Conservation (phyloP, 2,329 filamentous ascomycete species). For the Hymenoscyphus salicellus region DNA sequence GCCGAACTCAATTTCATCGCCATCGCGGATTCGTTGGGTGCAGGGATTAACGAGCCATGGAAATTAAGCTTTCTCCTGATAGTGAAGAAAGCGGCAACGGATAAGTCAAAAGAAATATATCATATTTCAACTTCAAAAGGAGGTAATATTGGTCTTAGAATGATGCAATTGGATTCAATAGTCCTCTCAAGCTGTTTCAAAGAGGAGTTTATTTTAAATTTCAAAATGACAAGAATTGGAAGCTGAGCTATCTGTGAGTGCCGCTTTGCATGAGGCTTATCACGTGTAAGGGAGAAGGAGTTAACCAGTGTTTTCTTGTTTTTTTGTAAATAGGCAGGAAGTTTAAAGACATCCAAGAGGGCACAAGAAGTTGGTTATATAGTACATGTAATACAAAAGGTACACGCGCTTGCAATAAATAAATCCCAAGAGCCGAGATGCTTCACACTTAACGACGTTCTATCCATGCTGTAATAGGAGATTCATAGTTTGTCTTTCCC, state of each 20-base stretch:
- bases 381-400: background rate
- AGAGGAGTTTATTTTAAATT: no score
- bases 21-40: background rate
- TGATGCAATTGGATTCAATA: no score
- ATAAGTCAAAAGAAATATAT: background rate
- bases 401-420: background rate
- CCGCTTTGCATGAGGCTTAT: no score
- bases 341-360: background rate
- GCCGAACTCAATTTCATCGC: no score
- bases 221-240: no score
- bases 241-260: no score
- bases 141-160: no score
- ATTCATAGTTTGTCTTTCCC: background rate
- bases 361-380: background rate
- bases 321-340: background rate
- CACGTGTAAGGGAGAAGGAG: no score
- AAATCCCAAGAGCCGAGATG: slow-evolving; percentile 5
- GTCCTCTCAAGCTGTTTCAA: no score
- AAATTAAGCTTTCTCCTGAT: background rate
- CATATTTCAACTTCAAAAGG: no score
- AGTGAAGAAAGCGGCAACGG: slow-evolving; percentile 2
- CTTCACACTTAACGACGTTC: background rate
- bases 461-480: slow-evolving; percentile 4
- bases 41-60: background rate
- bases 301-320: no score